Evolutionary conservation across 352 stramenopile genomes (phyloP).

Genomic region (Pythium volutum): DNA sequence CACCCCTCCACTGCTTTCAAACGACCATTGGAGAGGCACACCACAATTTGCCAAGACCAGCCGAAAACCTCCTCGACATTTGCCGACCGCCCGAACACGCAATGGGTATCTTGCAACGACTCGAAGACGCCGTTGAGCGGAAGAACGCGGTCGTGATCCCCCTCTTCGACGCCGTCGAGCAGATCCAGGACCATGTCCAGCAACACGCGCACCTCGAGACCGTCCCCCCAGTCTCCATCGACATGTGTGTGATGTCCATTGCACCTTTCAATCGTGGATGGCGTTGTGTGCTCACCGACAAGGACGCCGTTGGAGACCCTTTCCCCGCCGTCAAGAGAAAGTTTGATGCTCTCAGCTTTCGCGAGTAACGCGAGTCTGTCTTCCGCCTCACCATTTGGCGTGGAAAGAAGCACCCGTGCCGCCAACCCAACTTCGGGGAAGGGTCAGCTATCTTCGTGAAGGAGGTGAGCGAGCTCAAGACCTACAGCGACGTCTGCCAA

Average conservation of each 20-base stretch:
- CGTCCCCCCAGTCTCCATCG: background rate
- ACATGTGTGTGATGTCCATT: conserved; percentile 3
- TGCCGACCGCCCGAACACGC: too few relatives aligned
- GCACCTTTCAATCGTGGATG: background rate
- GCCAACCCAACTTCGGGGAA: background rate
- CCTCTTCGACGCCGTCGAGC: background rate
- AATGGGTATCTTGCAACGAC: background rate
- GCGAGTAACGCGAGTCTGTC: background rate
- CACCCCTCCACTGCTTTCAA: too few relatives aligned
- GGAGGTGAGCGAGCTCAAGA: background rate
- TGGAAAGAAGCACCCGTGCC: background rate
- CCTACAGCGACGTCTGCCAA: background rate
- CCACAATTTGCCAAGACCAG: too few relatives aligned
- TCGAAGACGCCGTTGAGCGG: background rate
- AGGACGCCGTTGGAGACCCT: background rate
- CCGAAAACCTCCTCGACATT: too few relatives aligned
- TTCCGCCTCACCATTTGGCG: conserved; percentile 3
- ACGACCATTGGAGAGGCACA: too few relatives aligned
- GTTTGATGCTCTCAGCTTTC: background rate
- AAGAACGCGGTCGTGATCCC: background rate
- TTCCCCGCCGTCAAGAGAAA: background rate
- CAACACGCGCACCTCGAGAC: background rate
- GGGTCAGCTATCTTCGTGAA: background rate
- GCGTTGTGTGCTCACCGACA: background rate
- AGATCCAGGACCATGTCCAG: background rate